Base-by-base conservation (phyloP, 2,329 filamentous ascomycete genomes). In the Colletotrichum lupini region DNA sequence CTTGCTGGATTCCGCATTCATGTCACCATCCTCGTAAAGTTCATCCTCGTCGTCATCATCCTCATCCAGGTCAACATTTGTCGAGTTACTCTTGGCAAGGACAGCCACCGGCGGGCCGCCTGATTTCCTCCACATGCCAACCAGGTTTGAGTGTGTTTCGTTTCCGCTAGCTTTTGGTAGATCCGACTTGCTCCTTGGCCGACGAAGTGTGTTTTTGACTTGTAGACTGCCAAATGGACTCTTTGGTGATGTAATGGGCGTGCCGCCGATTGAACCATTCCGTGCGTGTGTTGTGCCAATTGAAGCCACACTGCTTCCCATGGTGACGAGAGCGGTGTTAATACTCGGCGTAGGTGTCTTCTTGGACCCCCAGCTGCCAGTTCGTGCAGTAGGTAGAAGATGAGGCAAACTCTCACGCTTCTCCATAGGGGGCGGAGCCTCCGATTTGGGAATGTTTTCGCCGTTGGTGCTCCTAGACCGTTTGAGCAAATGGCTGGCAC, bases 41-140 rank as follows among this genome's bases (percentile, higher is more conserved):
- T 88, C 87, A 14, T 89, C 87, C 1, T 92, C 90, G 1, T 92
- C 89, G 3, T 92, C 90, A 0, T 92, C 90, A 3, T 91, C 90
- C 1, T 86, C 83, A 49, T 81, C 77, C 71, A 81, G 69, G 70
- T 82, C 81, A 76, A 68, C 68, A 30, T 69, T 73, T 12, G 60
- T 66, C 8, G 76, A 68, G 30, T 30, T 74, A 5, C 79, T 75
- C 56, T 83, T 87, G 46, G 81, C 84, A 30, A 90, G 76, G 9
- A 82, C 81, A 14, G 88, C 84, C 42, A 90, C 87, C 0, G 89
- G 89, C 1, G 87, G 88, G 0, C 89, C 89, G 32, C 89, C 88
- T 12, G 82, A 82, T 76, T 82, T 86, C 79, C 85, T 89, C 82
- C 87, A 84, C 82, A 91, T 85, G 12, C 81, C 85, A 5, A 86